phyloP scores from a whole-genome alignment of 2,329 filamentous ascomycete genomes.

The Penicillium sp. region DNA sequence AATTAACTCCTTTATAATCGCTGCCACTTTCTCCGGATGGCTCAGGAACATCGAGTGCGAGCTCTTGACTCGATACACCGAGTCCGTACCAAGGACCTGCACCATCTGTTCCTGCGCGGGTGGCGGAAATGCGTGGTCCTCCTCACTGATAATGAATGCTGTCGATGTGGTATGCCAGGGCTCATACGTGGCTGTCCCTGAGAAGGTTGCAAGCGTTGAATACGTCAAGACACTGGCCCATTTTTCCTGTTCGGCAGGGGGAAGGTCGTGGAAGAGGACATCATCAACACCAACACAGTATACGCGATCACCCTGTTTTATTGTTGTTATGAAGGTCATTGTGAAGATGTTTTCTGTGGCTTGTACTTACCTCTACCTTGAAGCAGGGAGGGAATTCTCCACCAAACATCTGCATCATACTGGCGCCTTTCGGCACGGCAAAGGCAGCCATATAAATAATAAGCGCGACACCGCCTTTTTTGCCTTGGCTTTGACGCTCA shows the following conservation, averaged over 20 bases:
- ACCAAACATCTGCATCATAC: not conserved
- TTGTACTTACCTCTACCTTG: not conserved
- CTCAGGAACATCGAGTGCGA: not conserved
- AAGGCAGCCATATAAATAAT: constrained; percentile 35
- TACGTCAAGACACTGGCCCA: not conserved
- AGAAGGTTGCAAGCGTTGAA: not conserved
- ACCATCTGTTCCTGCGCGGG: not conserved
- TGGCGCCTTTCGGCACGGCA: constrained; percentile 5
- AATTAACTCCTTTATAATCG: not conserved
- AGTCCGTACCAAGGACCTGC: not conserved
- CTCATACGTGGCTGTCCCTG: not conserved
- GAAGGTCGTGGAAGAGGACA: not conserved
- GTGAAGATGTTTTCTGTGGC: not conserved
- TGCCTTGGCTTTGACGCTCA: constrained; percentile 21
- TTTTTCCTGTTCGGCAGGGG: not conserved
- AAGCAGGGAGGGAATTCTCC: not conserved
- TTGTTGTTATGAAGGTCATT: not conserved
- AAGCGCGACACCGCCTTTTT: constrained; percentile 25
- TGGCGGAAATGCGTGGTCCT: not conserved
- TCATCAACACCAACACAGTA: not conserved
- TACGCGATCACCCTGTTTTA: not conserved
- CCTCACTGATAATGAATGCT: not conserved
- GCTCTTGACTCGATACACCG: not conserved
- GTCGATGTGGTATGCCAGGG: not conserved
- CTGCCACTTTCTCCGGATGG: not conserved